Evolutionary conservation across 2,329 filamentous ascomycete species (phyloP).

Genomic region (Incumbomyces lentus): DNA sequence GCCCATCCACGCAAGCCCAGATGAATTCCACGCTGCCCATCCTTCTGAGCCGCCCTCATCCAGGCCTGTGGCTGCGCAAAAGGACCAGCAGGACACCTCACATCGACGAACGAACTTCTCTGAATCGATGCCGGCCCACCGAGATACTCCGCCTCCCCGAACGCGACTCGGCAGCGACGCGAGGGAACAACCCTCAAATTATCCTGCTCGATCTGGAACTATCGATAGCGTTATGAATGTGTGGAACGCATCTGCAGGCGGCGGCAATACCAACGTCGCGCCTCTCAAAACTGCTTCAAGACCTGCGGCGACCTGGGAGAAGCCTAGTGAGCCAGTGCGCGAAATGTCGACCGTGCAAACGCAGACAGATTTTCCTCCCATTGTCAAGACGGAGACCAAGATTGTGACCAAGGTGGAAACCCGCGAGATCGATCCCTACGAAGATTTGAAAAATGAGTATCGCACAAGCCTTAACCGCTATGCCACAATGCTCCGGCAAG

Average conservation of each 20-base stretch:
- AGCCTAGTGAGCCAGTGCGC: neutral
- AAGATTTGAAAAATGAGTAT: slow-evolving; percentile 48
- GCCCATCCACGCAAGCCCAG: slow-evolving; percentile 10
- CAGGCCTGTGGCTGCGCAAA: neutral
- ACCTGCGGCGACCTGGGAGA: neutral
- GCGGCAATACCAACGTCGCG: slow-evolving; percentile 8
- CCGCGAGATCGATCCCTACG: slow-evolving; percentile 36
- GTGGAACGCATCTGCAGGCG: slow-evolving; percentile 29
- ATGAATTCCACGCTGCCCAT: slow-evolving; percentile 1
- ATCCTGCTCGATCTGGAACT: slow-evolving; percentile 23
- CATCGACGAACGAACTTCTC: neutral
- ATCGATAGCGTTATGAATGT: slow-evolving; percentile 37
- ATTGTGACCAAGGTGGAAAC: slow-evolving; percentile 10
- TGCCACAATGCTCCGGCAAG: slow-evolving; percentile 44
- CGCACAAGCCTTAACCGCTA: slow-evolving; percentile 46
- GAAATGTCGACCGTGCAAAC: neutral
- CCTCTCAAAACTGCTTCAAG: slow-evolving; percentile 3
- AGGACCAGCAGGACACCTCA: neutral
- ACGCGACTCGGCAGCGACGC: neutral
- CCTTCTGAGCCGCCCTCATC: neutral
- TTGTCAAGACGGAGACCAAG: slow-evolving; percentile 7
- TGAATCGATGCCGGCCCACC: neutral
- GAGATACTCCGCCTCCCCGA: neutral
- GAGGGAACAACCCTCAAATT: neutral
- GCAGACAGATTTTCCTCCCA: slow-evolving; percentile 7